Percentiles rank a stretch among this genome's conserved stretches.
These are phyloP conservation scores for Solanum bulbocastanum DNA, from an alignment of 257 asterid species.

Conservation along the genomic window DNA sequence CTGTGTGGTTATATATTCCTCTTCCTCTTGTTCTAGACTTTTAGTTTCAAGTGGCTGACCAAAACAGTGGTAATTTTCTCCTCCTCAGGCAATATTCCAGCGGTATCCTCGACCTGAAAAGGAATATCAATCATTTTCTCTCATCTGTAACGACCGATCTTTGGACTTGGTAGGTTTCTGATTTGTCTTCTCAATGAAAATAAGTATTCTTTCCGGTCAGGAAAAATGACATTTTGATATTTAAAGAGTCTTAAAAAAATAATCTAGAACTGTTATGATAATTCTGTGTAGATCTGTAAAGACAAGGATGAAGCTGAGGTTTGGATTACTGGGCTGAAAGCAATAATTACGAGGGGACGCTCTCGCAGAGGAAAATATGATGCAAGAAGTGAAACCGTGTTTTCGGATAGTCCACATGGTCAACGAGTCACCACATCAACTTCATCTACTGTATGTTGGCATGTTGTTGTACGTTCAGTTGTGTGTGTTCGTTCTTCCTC, in stretches of 20 bases:
- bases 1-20: background rate
- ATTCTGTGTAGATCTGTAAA: conserved; percentile 63
- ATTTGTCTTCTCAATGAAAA: conserved; percentile 1
- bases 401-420: conserved; percentile 38
- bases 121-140: conserved; percentile 95
- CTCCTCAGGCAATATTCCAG: conserved; percentile 65
- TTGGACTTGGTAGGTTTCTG: conserved; percentile 77
- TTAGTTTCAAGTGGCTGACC: conserved; percentile 9
- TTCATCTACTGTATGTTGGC: conserved; percentile 33
- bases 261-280: background rate
- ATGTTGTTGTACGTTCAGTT: conserved; percentile 2
- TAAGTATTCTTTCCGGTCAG: background rate
- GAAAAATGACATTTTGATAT: background rate
- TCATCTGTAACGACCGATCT: conserved; percentile 65
- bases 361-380: conserved; percentile 37
- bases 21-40: background rate
- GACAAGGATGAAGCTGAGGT: conserved; percentile 97
- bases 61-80: background rate
- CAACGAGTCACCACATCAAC: conserved; percentile 33
- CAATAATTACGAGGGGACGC: conserved; percentile 51
- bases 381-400: conserved; percentile 26
- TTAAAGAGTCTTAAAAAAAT: background rate
- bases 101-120: conserved; percentile 93
- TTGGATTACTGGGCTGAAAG: conserved; percentile 81
- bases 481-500: background rate